Evolutionary conservation across 2,329 filamentous ascomycete genomes (phyloP).

Genomic region (Setomelanomma holmii): DNA sequence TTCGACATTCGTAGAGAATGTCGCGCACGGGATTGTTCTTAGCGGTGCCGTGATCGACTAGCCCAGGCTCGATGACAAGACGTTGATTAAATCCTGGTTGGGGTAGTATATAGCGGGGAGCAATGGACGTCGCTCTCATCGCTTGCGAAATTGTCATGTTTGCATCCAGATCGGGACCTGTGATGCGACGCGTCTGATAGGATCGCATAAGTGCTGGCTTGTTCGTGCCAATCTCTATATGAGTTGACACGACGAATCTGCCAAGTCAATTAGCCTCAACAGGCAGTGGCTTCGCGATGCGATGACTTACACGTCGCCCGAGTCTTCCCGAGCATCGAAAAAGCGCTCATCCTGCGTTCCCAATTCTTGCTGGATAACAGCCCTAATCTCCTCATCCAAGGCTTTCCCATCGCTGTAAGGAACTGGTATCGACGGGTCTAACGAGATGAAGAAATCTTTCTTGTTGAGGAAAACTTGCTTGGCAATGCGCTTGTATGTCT

Average conservation of each 20-base stretch:
- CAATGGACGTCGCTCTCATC: slow-evolving; percentile 31
- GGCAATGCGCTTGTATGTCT: slow-evolving; percentile 35
- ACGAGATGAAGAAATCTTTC: slow-evolving; percentile 30
- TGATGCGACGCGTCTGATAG: slow-evolving; percentile 39
- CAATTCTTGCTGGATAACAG: slow-evolving; percentile 24
- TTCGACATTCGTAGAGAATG: slow-evolving; percentile 39
- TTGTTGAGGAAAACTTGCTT: slow-evolving; percentile 38
- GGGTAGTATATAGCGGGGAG: slow-evolving; percentile 32
- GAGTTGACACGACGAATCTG: slow-evolving; percentile 38
- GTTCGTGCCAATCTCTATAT: slow-evolving; percentile 37
- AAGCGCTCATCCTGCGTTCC: slow-evolving; percentile 28
- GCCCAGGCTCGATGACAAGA: slow-evolving; percentile 35
- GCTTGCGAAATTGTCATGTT: slow-evolving; percentile 37
- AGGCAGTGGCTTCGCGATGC: slow-evolving; percentile 7
- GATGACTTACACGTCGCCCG: slow-evolving; percentile 37
- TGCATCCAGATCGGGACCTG: slow-evolving; percentile 34
- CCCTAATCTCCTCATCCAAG: slow-evolving; percentile 31
- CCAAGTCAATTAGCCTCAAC: not conserved
- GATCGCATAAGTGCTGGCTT: slow-evolving; percentile 40
- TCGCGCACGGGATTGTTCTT: slow-evolving; percentile 45
- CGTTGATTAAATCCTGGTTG: slow-evolving; percentile 19
- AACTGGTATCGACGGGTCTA: slow-evolving; percentile 24
- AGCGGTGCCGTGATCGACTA: slow-evolving; percentile 39
- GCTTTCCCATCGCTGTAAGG: slow-evolving; percentile 15
- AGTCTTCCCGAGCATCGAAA: slow-evolving; percentile 31